These are phyloP conservation scores for Picochlorum costavermella DNA, from an alignment of 139 green algal species.

Conservation along the genomic window DNA sequence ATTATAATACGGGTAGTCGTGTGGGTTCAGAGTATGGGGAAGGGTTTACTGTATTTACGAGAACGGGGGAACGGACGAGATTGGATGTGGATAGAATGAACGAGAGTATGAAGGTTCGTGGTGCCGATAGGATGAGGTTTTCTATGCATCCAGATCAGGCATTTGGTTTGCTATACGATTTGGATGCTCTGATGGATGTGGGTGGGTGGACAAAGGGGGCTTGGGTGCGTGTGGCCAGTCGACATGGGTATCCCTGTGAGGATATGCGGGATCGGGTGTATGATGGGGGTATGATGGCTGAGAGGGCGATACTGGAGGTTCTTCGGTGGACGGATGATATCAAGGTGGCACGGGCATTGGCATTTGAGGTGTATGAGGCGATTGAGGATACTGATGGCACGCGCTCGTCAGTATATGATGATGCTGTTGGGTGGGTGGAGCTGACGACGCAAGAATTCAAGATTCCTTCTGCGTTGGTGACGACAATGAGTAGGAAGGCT, in stretches of 20 bases:
- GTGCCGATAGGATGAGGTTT: constrained; percentile 43
- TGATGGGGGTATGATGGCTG: constrained; percentile 21
- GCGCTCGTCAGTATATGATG: constrained; percentile 19
- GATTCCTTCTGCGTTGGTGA: constrained; percentile 62
- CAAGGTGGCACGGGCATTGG: constrained; percentile 39
- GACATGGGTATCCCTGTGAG: too few relatives aligned
- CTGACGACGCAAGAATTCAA: constrained; percentile 39
- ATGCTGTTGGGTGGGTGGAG: constrained; percentile 56
- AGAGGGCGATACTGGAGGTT: constrained; percentile 48
- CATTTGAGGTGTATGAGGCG: constrained; percentile 39
- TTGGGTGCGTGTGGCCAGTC: constrained; percentile 50
- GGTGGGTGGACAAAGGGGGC: constrained; percentile 36
- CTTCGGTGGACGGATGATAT: constrained; percentile 60
- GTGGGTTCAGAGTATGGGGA: constrained; percentile 5
- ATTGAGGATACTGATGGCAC: constrained; percentile 32
- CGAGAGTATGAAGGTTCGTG: constrained; percentile 51
- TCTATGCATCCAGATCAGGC: constrained; percentile 67
- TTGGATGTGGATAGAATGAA: constrained; percentile 75
- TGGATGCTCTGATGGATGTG: constrained; percentile 45
- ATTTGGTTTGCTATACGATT: constrained; percentile 64
- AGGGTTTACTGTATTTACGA: constrained; percentile 45
- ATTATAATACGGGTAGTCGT: too few relatives aligned
- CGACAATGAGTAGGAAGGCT: constrained; percentile 33
- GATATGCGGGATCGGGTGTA: too few relatives aligned
- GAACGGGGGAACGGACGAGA: constrained; percentile 19